Percentiles rank a stretch among this genome's conserved stretches.
Evolutionary conservation across 2,329 filamentous ascomycete genomes (phyloP).

Genomic region (Aspergillus tanneri): DNA sequence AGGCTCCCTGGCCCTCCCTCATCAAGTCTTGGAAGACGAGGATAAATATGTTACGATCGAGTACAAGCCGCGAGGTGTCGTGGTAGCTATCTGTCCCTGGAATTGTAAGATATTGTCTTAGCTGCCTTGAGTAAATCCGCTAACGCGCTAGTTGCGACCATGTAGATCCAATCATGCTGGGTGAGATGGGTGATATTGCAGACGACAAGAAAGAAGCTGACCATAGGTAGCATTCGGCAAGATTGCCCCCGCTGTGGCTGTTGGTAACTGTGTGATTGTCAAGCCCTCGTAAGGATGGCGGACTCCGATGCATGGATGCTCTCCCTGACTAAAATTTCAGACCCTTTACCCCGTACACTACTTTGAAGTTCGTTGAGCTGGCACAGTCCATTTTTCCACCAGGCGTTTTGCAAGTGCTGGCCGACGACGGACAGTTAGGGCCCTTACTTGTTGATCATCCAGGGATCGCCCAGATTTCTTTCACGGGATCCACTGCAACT

Average conservation of each 20-base stretch:
- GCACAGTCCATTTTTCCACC: conserved; percentile 49
- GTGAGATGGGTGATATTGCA: too few species aligned
- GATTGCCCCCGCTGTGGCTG: conserved; percentile 48
- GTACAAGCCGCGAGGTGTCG: conserved; percentile 34
- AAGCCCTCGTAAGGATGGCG: too few species aligned
- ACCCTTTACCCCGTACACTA: conserved; percentile 52
- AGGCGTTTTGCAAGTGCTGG: conserved; percentile 54
- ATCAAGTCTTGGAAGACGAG: conserved; percentile 45
- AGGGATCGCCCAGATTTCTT: conserved; percentile 55
- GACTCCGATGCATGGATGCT: too few species aligned
- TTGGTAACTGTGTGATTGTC: conserved; percentile 54
- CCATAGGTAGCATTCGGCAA: too few species aligned
- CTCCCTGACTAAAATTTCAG: too few species aligned
- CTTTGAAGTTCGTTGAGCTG: conserved; percentile 54
- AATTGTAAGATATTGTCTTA: conserved; percentile 48
- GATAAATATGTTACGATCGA: conserved; percentile 21
- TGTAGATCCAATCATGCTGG: too few species aligned
- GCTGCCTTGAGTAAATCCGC: too few species aligned
- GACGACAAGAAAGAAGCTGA: too few species aligned
- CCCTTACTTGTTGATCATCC: conserved; percentile 51
- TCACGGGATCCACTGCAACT: conserved; percentile 55
- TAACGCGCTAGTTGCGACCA: too few species aligned
- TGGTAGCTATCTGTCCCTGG: conserved; percentile 58
- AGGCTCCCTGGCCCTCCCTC: too few species aligned
- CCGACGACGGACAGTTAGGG: conserved; percentile 53